Percentiles rank a stretch among this genome's conserved stretches.
Conservation (phyloP, 495 filamentous ascomycete species). For the Hypoxylon fuscum region DNA sequence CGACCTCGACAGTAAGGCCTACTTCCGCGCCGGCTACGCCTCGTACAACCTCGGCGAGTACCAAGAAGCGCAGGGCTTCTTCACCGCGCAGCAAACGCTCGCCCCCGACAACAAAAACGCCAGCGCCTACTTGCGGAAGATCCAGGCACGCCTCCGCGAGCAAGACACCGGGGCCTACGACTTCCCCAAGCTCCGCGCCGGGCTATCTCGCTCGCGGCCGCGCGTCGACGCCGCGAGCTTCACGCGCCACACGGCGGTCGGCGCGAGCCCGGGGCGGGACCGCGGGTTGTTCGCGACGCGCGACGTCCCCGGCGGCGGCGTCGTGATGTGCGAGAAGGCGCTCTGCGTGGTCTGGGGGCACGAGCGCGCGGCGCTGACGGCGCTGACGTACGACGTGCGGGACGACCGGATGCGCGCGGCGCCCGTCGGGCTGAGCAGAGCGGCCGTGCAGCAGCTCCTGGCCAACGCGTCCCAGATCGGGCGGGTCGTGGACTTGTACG, state of each 20-base stretch:
- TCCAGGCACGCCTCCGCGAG: conserved; percentile 39
- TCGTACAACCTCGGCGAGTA: conserved; percentile 53
- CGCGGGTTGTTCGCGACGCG: conserved; percentile 58
- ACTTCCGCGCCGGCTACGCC: conserved; percentile 53
- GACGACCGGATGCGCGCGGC: conserved; percentile 42
- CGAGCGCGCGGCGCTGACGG: conserved; percentile 26
- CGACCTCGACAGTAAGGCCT: conserved; percentile 51
- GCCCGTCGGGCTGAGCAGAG: conserved; percentile 46
- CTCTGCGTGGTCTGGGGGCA: conserved; percentile 47
- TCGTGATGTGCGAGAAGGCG: conserved; percentile 64
- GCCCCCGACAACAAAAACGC: conserved; percentile 42
- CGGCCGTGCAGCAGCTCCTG: conserved; percentile 53
- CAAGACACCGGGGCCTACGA: conserved; percentile 50
- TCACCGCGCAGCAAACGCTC: conserved; percentile 41
- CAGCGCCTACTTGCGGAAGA: conserved; percentile 34
- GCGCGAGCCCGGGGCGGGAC: conserved; percentile 28
- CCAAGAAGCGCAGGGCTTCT: conserved; percentile 31
- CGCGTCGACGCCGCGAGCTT: conserved; percentile 46
- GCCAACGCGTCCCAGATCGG: conserved; percentile 52
- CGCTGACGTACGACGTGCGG: conserved; percentile 41
- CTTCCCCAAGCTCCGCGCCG: conserved; percentile 46
- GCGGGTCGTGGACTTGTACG: conserved; percentile 50
- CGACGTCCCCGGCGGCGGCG: conserved; percentile 56
- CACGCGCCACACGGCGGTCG: conserved; percentile 30
- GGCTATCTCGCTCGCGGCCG: conserved; percentile 37